Conservation (phyloP, 192 early-diverging fungal genomes). For the Coemansia brasiliensis region DNA sequence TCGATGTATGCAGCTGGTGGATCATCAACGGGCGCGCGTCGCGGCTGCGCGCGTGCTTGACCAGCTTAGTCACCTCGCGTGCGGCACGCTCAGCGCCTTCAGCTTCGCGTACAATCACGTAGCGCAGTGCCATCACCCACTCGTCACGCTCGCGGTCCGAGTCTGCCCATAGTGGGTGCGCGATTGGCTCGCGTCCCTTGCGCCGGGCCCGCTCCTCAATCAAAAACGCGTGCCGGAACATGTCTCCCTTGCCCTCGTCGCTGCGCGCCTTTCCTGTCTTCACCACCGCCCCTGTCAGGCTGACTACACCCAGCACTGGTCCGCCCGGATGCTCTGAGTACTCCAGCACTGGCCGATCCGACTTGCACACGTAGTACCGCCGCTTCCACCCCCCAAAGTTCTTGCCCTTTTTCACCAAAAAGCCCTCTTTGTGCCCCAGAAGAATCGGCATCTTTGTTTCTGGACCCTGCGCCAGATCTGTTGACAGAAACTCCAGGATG, state of each 20-base stretch:
- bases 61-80: slow-evolving; percentile 42
- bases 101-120: slow-evolving; percentile 56
- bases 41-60: slow-evolving; percentile 38
- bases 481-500: slow-evolving; percentile 76
- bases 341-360: slow-evolving; percentile 67
- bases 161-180: slow-evolving; percentile 85
- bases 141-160: slow-evolving; percentile 88
- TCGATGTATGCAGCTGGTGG: slow-evolving; percentile 54
- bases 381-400: slow-evolving; percentile 98
- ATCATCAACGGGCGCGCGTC: slow-evolving; percentile 50
- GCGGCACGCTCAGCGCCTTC: slow-evolving; percentile 53
- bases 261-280: slow-evolving; percentile 38
- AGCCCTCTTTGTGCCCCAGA: slow-evolving; percentile 78
- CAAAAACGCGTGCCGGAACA: slow-evolving; percentile 82
- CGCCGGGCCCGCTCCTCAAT: slow-evolving; percentile 75
- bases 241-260: slow-evolving; percentile 56
- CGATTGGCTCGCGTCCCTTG: slow-evolving; percentile 59
- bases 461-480: slow-evolving; percentile 60
- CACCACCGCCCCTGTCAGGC: slow-evolving; percentile 65
- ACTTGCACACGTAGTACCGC: slow-evolving; percentile 73
- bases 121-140: slow-evolving; percentile 77
- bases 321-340: slow-evolving; percentile 85
- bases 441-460: slow-evolving; percentile 54
- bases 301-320: slow-evolving; percentile 69
- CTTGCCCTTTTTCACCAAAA: slow-evolving; percentile 89